Conservation (phyloP, 345 rosid genomes). For the Dimocarpus longan region DNA sequence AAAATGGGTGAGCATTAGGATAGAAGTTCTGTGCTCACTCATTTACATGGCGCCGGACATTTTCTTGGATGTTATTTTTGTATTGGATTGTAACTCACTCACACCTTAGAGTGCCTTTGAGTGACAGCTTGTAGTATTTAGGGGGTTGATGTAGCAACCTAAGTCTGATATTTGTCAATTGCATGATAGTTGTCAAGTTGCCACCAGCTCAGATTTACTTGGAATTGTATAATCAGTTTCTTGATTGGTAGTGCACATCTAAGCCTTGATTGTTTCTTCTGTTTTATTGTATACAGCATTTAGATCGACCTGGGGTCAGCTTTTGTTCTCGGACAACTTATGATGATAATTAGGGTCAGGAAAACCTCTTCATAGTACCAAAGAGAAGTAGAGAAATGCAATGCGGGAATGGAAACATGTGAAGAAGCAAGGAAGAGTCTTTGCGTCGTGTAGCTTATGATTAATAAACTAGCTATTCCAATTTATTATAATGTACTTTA, state of each 20-base stretch:
- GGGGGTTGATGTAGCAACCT: not conserved
- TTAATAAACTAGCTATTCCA: too few relatives aligned
- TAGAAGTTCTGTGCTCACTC: conserved; percentile 7
- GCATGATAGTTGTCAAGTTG: not conserved
- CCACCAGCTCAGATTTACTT: not conserved
- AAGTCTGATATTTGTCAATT: not conserved
- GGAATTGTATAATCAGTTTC: conserved; percentile 11
- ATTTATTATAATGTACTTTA: too few relatives aligned
- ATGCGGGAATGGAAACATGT: too few relatives aligned
- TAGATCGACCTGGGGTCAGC: conserved; percentile 86
- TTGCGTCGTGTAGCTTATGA: too few relatives aligned
- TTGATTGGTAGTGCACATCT: not conserved
- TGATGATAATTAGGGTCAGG: conserved; percentile 51
- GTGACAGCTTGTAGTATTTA: conserved; percentile 2
- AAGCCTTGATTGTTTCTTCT: conserved; percentile 3
- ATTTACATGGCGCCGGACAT: not conserved
- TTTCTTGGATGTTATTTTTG: conserved; percentile 12
- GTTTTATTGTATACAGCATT: conserved; percentile 48
- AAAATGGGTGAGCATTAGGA: conserved; percentile 2
- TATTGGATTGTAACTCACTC: not conserved
- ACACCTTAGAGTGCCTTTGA: not conserved
- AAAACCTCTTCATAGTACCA: too few relatives aligned
- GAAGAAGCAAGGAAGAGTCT: too few relatives aligned
- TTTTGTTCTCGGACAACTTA: conserved; percentile 86
- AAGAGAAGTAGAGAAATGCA: too few relatives aligned